Base-by-base conservation (phyloP, 208 protist species). In the Wallacemonas sp. region DNA sequence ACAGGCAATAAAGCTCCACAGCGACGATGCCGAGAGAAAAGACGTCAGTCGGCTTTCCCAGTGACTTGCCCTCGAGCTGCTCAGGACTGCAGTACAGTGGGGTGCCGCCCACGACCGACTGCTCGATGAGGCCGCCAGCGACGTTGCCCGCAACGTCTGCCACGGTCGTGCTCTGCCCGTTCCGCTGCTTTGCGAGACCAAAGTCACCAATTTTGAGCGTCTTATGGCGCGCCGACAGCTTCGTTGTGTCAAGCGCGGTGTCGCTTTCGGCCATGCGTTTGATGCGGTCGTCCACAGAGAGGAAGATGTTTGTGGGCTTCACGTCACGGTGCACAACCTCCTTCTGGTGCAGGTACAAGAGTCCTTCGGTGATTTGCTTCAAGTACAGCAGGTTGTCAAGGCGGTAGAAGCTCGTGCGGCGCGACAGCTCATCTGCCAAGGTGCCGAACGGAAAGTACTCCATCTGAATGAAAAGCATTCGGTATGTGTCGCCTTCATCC, bases 201-300 rank as follows among this genome's bases (percentile, higher is more conserved):
- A 94, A 94, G 65, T 94, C 89, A 13, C 89, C 89, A 60, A 94
- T 92, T 52, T 94, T 94, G 63, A 94, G 67, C 17, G 78, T 66
- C 15, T 73, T 63, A 27, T 22, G n/a, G 9, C 9, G 22, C 5
- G 60, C 68, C 38, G n/a, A 9, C 12, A 22, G 21, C 10, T 42
- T 29, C 8, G 34, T 44, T 5, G 34, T 42, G 30, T 42, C 13
- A 12, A 42, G 13, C 37, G 37, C 12, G 12, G 37, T n/a, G 17
- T 17, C 37, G 37, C 37, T 42, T 5, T n/a, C n/a, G 22, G 10
- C 22, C 32, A 44, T 3, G 36, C 55, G 55, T 12, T 27, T 30
- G 55, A 15, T 8, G 15, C 30, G 34, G 4, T 61, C 76, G 32
- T 41, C 58, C 33, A 76, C 76, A 2, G 76, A 75, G 5, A 94